phyloP scores from a whole-genome alignment of 108 stramenopile genomes.

The Fistulifera solaris region DNA sequence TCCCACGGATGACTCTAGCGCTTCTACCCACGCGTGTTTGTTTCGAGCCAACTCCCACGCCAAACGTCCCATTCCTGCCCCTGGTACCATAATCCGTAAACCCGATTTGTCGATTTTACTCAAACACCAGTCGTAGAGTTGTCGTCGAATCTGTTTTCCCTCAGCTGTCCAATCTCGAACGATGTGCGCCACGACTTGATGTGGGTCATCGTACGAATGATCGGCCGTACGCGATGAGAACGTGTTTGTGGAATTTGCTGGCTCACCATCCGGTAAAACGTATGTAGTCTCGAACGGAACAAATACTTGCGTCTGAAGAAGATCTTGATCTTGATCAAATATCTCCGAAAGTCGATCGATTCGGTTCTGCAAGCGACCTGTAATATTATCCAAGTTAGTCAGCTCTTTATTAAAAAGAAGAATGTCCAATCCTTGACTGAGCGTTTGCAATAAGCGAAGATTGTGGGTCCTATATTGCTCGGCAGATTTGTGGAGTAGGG shows the following conservation, averaged over 20 bases:
- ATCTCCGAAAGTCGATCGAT: slow-evolving; percentile 17
- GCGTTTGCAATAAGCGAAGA: slow-evolving; percentile 11
- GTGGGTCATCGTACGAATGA: slow-evolving; percentile 44
- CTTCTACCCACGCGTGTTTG: slow-evolving; percentile 44
- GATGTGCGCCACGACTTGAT: slow-evolving; percentile 61
- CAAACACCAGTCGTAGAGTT: slow-evolving; percentile 57
- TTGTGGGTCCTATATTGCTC: slow-evolving; percentile 11
- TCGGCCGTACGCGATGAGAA: slow-evolving; percentile 2
- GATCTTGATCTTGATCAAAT: slow-evolving; percentile 26
- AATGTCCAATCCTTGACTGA: slow-evolving; percentile 26
- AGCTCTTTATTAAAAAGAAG: slow-evolving; percentile 16
- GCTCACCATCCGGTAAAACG: slow-evolving; percentile 7
- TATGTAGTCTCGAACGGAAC: slow-evolving; percentile 13
- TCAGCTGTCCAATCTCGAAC: slow-evolving; percentile 61
- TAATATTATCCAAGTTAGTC: not conserved
- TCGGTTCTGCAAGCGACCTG: slow-evolving; percentile 12
- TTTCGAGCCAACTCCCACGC: slow-evolving; percentile 51
- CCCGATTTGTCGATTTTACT: not conserved
- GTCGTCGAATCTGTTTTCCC: slow-evolving; percentile 32
- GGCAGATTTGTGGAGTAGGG: slow-evolving; percentile 2
- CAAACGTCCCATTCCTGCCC: slow-evolving; percentile 71
- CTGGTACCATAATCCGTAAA: slow-evolving; percentile 49
- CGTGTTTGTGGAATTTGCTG: slow-evolving; percentile 3
- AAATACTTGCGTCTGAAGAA: slow-evolving; percentile 11
- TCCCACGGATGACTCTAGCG: slow-evolving; percentile 58